Evolutionary conservation across 2,329 filamentous ascomycete species (phyloP).

Genomic region (Drechslera avenae): DNA sequence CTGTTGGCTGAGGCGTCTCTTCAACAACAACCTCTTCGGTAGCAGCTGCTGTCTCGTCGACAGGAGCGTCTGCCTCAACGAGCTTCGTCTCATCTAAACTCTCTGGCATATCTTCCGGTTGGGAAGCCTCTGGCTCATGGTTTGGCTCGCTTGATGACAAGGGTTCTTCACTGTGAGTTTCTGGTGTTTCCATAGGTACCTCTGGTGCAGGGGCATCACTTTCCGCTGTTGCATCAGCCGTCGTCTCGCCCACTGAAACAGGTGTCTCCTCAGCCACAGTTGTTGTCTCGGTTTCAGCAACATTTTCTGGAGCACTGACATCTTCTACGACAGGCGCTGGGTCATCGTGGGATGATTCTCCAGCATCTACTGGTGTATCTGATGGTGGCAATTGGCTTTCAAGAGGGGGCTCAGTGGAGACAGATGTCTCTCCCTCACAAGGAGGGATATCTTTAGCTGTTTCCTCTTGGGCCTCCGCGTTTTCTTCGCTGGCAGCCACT

Average conservation of each 20-base stretch:
- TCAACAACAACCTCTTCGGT: background rate
- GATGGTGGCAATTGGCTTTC: background rate
- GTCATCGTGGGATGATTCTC: background rate
- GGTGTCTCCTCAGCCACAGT: background rate
- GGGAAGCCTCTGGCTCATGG: background rate
- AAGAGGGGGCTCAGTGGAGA: background rate
- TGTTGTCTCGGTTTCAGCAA: background rate
- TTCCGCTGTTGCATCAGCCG: background rate
- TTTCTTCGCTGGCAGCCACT: background rate
- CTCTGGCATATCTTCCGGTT: background rate
- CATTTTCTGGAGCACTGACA: background rate
- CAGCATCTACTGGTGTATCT: conserved; percentile 3
- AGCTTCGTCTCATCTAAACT: background rate
- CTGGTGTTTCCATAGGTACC: background rate
- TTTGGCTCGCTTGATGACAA: background rate
- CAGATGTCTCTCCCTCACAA: background rate
- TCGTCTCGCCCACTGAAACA: conserved; percentile 3
- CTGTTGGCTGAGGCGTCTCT: too few relatives aligned
- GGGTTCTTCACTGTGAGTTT: background rate
- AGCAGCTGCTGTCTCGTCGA: background rate
- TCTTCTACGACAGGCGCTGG: background rate
- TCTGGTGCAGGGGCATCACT: background rate
- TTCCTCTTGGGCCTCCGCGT: background rate
- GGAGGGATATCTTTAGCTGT: conserved; percentile 1
- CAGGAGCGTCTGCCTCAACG: background rate